phyloP scores from a whole-genome alignment of 176 grass and related monocot species.

The Guadua angustifolia region DNA sequence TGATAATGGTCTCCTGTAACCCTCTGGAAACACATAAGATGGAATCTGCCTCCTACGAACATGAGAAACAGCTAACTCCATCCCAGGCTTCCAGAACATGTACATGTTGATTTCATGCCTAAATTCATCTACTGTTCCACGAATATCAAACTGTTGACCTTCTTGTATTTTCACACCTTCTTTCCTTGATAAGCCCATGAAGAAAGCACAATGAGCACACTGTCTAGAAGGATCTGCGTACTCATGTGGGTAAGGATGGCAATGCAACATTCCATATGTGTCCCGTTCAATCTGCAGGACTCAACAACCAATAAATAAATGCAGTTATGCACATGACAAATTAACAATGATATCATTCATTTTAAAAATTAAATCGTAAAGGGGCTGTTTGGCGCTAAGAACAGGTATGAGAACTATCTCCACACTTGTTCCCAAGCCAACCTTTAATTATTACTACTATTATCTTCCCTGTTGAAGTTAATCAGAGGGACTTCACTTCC shows the following conservation, averaged over 20 bases:
- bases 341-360: not conserved
- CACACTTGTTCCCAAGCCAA: not conserved
- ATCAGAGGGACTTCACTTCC: not conserved
- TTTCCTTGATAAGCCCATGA: constrained; percentile 95
- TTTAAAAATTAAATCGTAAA: not conserved
- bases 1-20: constrained; percentile 88
- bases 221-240: constrained; percentile 73
- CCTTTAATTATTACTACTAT: not conserved
- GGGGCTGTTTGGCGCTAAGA: not conserved
- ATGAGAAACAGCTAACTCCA: constrained; percentile 97
- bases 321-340: constrained; percentile 14
- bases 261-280: constrained; percentile 86
- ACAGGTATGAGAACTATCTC: not conserved
- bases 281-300: constrained; percentile 87
- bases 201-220: constrained; percentile 92
- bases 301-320: constrained; percentile 25
- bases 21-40: constrained; percentile 86
- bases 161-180: constrained; percentile 87
- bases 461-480: not conserved
- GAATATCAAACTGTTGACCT: constrained; percentile 98
- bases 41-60: constrained; percentile 88
- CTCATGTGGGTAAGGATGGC: constrained; percentile 94
- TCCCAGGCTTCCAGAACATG: constrained; percentile 89
- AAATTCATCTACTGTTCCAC: constrained; percentile 94
- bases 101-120: constrained; percentile 78